Evolutionary conservation across 2,329 filamentous ascomycete species (phyloP), one percentile per base, ranked within the genome.

Genomic region (Juglanconis juglandina): DNA sequence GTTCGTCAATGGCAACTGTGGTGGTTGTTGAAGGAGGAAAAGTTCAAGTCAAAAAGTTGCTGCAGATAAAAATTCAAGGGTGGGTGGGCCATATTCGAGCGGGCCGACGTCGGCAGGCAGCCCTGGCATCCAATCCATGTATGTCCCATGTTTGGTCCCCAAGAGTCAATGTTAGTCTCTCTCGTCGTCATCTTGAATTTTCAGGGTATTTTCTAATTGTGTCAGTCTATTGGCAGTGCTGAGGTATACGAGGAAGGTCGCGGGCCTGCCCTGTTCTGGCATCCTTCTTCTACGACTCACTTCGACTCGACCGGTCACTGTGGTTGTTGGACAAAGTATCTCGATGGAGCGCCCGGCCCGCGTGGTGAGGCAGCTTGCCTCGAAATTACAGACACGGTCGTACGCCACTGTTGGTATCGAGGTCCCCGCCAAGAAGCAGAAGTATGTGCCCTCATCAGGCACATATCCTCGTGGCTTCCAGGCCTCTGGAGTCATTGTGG

Each of bases 391-490:
- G 53, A 46, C 59, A 32, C 52, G 61, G 49, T 60, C 61, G 9
- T 61, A 61, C 33, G 59, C 58, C 17, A 63, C 59, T 14, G 46
- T 53, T 13, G 61, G 61, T 51, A 55, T 63, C 11, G 54, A 63
- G 5, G 80, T 96, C 60, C 92, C 93, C 1, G 82, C 84, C 14
- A 85, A 89, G 61, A 99, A 98, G 80, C 85, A 88, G 74, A 96
- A 96, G 76, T 97, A 96, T 75, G 86, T 98, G 55, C 93, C 95
- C 8, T 88, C 85, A 1, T 85, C 83, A 47, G 95, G 94, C 64
- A 91, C 87, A 24, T 98, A 98, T 70, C 95, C 95, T 4, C 87
- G 90, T 73, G 95, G 94, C 50, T 99, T 98, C 81, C 79, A 85
- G 49, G 92, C 90, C 35, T 92, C 92, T 11, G 94, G 91, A 64